Base-by-base conservation (phyloP, 164 flowering plant genomes). In the Cinnamomum micranthum region DNA sequence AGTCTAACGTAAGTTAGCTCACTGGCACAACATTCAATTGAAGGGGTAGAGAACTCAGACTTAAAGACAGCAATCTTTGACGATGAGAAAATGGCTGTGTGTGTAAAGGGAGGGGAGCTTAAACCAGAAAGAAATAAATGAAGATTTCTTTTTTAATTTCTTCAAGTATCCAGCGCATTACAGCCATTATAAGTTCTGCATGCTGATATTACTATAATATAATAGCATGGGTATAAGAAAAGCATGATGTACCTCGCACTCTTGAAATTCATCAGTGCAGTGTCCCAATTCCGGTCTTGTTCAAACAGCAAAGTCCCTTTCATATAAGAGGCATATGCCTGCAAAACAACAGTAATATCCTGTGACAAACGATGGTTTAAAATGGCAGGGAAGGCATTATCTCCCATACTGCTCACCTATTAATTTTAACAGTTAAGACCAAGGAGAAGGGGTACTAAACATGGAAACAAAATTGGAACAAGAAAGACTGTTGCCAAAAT, bases 261-360 rank as follows among this genome's bases (percentile, higher is more conserved):
- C 83, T 86, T 90, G 85, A 95, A 95, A 82, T 85, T 82, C 86
- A 73, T 86, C 66, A 95, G 81, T 35, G 99, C 99, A 63, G 85
- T 81, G 35, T 93, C 96, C 99, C 99, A 95, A 76, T 86, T 89
- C 81, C 86, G 84, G 81, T 95, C 99, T 85, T 91, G 94, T 73
- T 93, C 99, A 87, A 95, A 92, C 79, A 95, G 82, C 77, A 95
- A 78, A 76, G 47, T 88, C 65, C 98, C 99, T 79, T 91, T 91
- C 97, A 95, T 92, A 78, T 87, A 95, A 50, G 97, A 87, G 17
- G 98, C 96, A 86, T 95, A 95, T 13, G 97, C 99, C 99, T 95
- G 86, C 77, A 75, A 28, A 80, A 10, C 15, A 25, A 71, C 13
- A 55, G 17, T 55, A 14, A 55, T 55, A 55, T 17, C n/a, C 2